Conservation (phyloP, 768 basidiomycete genomes). For the Lactarius tabidus region DNA sequence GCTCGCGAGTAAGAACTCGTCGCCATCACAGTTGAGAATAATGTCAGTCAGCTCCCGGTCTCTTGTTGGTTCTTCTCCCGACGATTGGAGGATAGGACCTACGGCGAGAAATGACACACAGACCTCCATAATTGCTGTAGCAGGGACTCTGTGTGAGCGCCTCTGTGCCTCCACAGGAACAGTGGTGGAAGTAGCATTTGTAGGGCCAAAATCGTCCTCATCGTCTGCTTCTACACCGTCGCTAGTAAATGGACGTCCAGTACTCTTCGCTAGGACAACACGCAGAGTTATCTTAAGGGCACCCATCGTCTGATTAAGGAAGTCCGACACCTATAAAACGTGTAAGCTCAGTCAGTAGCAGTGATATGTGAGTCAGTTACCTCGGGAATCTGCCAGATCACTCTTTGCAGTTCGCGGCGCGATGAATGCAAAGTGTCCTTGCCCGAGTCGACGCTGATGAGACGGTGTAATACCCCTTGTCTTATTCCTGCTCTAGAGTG, state of each 20-base stretch:
- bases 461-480: constrained; percentile 43
- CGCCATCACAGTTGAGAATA: constrained; percentile 44
- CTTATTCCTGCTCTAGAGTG: constrained; percentile 57
- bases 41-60: constrained; percentile 58
- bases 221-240: constrained; percentile 39
- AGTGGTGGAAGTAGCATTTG: constrained; percentile 37
- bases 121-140: constrained; percentile 41
- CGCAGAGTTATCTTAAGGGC: constrained; percentile 43
- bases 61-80: constrained; percentile 53
- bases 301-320: constrained; percentile 33
- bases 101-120: constrained; percentile 60
- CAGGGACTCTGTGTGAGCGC: constrained; percentile 30
- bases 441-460: constrained; percentile 29
- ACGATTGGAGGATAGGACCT: constrained; percentile 59
- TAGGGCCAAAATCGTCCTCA: constrained; percentile 55
- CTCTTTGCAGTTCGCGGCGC: constrained; percentile 45
- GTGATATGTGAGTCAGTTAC: constrained; percentile 40
- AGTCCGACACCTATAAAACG: constrained; percentile 50
- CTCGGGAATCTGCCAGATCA: constrained; percentile 66
- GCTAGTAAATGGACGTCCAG: constrained; percentile 23
- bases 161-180: constrained; percentile 33
- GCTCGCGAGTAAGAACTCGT: constrained; percentile 57
- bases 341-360: constrained; percentile 1
- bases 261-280: constrained; percentile 33
- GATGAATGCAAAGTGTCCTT: constrained; percentile 22